A percentile compares a stretch with the other conserved stretches of the same genome.
These are phyloP conservation scores for Debaryomycetaceae sp. DNA, from an alignment of 1,139 yeast species.

Conservation along the genomic window DNA sequence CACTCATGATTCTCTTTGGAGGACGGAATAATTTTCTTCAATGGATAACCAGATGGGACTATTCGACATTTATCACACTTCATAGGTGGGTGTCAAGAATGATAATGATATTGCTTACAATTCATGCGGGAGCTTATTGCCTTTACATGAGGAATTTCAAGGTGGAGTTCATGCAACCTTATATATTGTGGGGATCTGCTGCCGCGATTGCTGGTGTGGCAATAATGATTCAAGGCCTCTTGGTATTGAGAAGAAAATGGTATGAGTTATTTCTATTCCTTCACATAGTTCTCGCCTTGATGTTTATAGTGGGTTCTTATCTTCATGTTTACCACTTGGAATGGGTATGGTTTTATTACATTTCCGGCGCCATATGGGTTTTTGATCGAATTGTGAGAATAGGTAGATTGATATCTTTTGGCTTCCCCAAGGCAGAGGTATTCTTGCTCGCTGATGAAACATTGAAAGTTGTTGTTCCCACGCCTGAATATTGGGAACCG, in stretches of 20 bases:
- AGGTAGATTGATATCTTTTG: constrained; percentile 44
- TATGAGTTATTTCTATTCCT: constrained; percentile 62
- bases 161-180: constrained; percentile 26
- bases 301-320: constrained; percentile 60
- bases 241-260: constrained; percentile 48
- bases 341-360: constrained; percentile 48
- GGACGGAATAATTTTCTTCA: constrained; percentile 61
- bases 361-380: constrained; percentile 59
- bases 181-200: constrained; percentile 49
- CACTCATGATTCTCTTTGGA: constrained; percentile 52
- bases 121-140: constrained; percentile 39
- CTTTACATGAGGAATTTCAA: constrained; percentile 7
- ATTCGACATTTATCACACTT: constrained; percentile 52
- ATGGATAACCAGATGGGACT: constrained; percentile 57
- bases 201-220: constrained; percentile 37
- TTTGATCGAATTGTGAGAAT: constrained; percentile 56
- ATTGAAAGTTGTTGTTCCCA: constrained; percentile 37
- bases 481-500: constrained; percentile 35
- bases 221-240: constrained; percentile 45
- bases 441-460: constrained; percentile 43
- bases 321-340: constrained; percentile 49
- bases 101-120: constrained; percentile 31
- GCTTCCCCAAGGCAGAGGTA: constrained; percentile 51
- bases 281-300: constrained; percentile 58
- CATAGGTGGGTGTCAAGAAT: constrained; percentile 61